Evolutionary conservation across 2,329 filamentous ascomycete genomes (phyloP).

Genomic region (Aquanectria penicillioides): DNA sequence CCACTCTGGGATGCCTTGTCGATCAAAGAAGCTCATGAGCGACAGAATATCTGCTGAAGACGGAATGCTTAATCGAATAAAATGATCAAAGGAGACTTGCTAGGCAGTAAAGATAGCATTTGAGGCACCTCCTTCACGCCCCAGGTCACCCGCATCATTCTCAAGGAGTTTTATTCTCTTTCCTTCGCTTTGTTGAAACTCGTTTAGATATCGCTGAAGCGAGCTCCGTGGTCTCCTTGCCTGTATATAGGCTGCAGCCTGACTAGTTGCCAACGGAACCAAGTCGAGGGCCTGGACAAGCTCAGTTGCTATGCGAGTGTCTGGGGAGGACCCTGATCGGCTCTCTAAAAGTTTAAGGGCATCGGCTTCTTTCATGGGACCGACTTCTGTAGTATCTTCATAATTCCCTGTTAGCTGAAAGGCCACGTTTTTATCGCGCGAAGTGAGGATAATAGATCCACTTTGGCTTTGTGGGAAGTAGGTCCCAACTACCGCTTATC

Average conservation of each 20-base stretch:
- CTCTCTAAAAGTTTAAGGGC: neutral
- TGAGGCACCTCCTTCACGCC: neutral
- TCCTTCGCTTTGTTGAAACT: neutral
- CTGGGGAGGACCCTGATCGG: neutral
- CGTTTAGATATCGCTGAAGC: neutral
- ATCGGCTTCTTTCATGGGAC: neutral
- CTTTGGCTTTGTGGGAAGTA: constrained; percentile 4
- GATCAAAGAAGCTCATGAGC: constrained; percentile 21
- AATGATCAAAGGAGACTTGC: neutral
- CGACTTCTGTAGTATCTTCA: neutral
- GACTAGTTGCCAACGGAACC: neutral
- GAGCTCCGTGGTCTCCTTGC: neutral
- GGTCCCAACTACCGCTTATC: neutral
- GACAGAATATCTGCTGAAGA: constrained; percentile 12
- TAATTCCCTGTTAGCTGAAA: neutral
- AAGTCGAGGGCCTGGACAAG: neutral
- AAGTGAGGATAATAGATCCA: neutral
- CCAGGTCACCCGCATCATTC: neutral
- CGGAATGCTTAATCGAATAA: neutral
- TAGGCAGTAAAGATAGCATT: neutral
- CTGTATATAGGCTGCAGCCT: neutral
- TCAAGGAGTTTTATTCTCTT: neutral
- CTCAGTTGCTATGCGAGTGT: neutral
- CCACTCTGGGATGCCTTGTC: constrained; percentile 3
- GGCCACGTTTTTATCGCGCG: neutral